A percentile compares a stretch with the other conserved stretches of the same genome.
phyloP scores from a whole-genome alignment of 1,139 yeast species.

The Saccharomyces hybrid region DNA sequence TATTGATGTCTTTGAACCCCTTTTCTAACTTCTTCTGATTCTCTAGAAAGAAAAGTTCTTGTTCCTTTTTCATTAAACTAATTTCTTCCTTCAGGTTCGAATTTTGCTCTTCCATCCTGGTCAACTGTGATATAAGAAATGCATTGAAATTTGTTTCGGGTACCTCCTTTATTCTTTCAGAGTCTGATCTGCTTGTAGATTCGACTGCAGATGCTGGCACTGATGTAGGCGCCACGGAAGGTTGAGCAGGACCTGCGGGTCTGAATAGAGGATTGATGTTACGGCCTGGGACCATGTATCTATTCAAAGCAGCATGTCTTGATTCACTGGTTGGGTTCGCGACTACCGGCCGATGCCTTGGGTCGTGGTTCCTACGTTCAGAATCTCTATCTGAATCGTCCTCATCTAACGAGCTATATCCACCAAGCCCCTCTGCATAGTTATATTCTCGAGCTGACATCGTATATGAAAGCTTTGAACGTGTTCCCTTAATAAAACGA shows the following conservation, averaged over 20 bases:
- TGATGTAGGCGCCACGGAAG: not conserved
- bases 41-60: conserved; percentile 23
- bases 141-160: not conserved
- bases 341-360: not conserved
- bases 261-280: not conserved
- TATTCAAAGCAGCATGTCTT: not conserved
- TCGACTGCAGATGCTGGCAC: not conserved
- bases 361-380: not conserved
- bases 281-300: not conserved
- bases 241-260: not conserved
- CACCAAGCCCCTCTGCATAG: not conserved
- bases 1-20: conserved; percentile 18
- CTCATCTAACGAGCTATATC: not conserved
- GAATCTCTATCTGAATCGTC: not conserved
- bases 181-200: not conserved
- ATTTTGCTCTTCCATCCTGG: conserved; percentile 13
- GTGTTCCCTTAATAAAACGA: not conserved
- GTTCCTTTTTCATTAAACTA: conserved; percentile 31
- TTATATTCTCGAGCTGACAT: not conserved
- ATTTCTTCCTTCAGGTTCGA: conserved; percentile 11
- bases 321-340: not conserved
- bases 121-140: not conserved
- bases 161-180: not conserved
- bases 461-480: not conserved
- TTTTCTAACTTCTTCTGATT: conserved; percentile 15